Evolutionary conservation across 805 yeast genomes (phyloP).

Genomic region (Groenewaldozyma tartarivorans): DNA sequence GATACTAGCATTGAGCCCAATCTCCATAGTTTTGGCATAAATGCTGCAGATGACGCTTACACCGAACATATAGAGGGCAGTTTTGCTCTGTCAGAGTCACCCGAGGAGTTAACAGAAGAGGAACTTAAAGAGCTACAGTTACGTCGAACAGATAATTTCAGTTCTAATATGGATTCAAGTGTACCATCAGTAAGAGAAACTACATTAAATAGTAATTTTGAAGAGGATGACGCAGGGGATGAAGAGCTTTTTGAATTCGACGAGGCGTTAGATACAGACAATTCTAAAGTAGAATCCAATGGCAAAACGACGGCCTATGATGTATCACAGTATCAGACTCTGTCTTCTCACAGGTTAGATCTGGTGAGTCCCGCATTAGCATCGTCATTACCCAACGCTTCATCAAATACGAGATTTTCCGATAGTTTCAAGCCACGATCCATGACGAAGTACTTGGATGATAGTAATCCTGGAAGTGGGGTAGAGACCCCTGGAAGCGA

Average conservation of each 20-base stretch:
- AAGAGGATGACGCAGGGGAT: conserved; percentile 10
- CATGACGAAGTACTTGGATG: conserved; percentile 7
- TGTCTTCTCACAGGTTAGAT: conserved; percentile 1
- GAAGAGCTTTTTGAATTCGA: conserved; percentile 17
- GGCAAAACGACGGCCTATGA: not conserved
- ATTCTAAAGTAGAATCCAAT: conserved; percentile 1
- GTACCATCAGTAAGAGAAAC: conserved; percentile 5
- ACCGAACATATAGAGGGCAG: not conserved
- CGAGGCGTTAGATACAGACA: conserved; percentile 12
- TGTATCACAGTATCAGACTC: not conserved
- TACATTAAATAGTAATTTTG: conserved; percentile 1
- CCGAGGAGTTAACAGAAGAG: not conserved
- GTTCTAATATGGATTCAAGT: not conserved
- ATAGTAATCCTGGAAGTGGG: conserved; percentile 1
- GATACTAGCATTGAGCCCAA: too few relatives aligned
- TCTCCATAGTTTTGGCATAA: not conserved
- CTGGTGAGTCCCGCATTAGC: conserved; percentile 8
- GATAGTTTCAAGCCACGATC: conserved; percentile 6
- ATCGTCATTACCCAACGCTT: conserved; percentile 5
- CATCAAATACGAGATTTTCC: not conserved
- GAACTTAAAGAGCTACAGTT: not conserved
- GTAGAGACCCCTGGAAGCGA: not conserved
- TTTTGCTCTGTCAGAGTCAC: not conserved
- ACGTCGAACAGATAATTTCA: not conserved
- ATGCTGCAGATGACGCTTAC: not conserved